Evolutionary conservation across 805 yeast genomes (phyloP).

Genomic region (Kluyveromyces lactis): DNA sequence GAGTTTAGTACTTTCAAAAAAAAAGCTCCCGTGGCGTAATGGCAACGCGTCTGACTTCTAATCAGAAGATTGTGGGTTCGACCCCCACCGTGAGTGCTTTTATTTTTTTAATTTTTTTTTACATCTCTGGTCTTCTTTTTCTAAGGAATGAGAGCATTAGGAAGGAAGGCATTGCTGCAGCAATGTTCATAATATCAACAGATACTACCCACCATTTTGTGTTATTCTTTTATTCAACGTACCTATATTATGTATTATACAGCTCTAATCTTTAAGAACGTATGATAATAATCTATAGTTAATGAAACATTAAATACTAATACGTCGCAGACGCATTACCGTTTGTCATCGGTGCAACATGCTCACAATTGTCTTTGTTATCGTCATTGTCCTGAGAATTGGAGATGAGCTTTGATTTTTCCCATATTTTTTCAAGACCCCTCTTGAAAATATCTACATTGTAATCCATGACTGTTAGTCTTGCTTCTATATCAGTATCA

Average conservation of each 20-base stretch:
- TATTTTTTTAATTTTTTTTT: not conserved
- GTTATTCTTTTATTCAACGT: no score
- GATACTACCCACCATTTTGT: no score
- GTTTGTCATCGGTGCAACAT: not conserved
- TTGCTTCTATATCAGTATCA: constrained; percentile 38
- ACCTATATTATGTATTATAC: no score
- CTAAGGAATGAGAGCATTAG: no score
- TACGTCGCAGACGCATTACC: not conserved
- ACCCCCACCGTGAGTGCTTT: constrained; percentile 46
- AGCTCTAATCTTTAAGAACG: no score
- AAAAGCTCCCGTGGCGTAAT: constrained; percentile 49
- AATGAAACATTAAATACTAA: no score
- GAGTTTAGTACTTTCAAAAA: no score
- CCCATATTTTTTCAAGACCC: constrained; percentile 60
- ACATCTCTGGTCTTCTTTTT: no score
- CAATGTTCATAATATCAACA: no score
- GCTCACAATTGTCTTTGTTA: not conserved
- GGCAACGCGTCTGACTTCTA: constrained; percentile 51
- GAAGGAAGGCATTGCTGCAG: no score
- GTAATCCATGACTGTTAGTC: constrained; percentile 71
- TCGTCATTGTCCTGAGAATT: not conserved
- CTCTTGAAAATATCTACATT: constrained; percentile 75
- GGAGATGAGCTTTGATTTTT: constrained; percentile 23
- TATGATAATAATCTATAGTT: no score
- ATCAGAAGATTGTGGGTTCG: constrained; percentile 49